Evolutionary conservation across 225 moss, liverwort and hornwort species (phyloP).

Genomic region (Pseudoscleropodium purum): DNA sequence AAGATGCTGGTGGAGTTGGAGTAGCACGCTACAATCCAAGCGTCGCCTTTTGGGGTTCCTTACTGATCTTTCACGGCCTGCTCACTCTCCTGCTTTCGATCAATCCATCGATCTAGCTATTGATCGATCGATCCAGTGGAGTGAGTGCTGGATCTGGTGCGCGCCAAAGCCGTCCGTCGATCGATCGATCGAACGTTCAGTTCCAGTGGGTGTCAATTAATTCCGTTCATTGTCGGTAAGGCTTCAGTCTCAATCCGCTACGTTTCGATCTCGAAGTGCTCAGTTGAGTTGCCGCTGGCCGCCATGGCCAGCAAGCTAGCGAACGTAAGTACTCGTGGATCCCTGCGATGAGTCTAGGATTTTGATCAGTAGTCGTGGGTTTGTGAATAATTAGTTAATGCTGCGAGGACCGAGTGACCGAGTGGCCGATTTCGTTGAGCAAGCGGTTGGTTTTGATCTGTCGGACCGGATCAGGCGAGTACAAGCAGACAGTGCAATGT

Average conservation of each 20-base stretch:
- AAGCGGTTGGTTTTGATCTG: not conserved
- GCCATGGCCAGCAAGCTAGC: not conserved
- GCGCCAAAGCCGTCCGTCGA: not conserved
- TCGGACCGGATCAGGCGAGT: not conserved
- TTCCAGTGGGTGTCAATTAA: not conserved
- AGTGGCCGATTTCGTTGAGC: not conserved
- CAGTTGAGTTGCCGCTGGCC: not conserved
- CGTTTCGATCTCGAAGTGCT: not conserved
- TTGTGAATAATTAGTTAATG: not conserved
- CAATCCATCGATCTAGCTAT: not conserved
- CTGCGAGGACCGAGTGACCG: not conserved
- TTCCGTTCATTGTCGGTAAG: not conserved
- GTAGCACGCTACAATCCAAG: not conserved
- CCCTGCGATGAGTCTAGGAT: not conserved
- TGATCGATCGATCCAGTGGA: too few relatives aligned
- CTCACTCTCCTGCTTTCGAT: not conserved
- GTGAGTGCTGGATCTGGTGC: not conserved
- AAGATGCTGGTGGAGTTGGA: not conserved
- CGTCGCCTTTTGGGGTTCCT: not conserved
- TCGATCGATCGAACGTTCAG: not conserved
- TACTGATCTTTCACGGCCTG: not conserved
- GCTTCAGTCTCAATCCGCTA: not conserved
- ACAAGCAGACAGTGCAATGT: not conserved
- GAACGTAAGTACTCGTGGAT: not conserved
- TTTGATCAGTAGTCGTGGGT: not conserved